A percentile compares a stretch with the other conserved stretches of the same genome.
Conservation (phyloP, 495 filamentous ascomycete species). For the Xylaria telfairii region DNA sequence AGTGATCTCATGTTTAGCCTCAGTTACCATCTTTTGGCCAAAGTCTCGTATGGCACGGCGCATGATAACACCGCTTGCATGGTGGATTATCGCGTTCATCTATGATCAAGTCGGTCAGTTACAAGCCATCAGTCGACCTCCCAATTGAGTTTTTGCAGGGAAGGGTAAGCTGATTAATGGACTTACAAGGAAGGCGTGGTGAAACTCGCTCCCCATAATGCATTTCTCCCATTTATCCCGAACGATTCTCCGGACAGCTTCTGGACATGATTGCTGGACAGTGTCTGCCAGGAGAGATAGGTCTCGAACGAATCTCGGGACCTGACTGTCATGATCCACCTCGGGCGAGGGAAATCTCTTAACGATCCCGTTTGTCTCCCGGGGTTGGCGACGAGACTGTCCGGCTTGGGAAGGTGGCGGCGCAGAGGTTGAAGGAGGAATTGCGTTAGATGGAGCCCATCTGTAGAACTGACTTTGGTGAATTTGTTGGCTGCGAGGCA, state of each 20-base stretch:
- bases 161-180: neutral
- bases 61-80: constrained; percentile 44
- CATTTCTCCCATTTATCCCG: constrained; percentile 58
- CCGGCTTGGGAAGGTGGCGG: neutral
- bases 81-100: constrained; percentile 56
- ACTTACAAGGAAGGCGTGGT: constrained; percentile 57
- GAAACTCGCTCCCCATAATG: constrained; percentile 57
- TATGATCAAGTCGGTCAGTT: constrained; percentile 30
- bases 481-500: neutral
- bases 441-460: neutral
- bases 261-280: constrained; percentile 50
- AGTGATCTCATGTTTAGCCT: constrained; percentile 48
- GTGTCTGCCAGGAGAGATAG: constrained; percentile 49
- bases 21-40: constrained; percentile 51
- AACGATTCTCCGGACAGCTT: constrained; percentile 51
- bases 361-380: neutral
- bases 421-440: neutral
- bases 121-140: neutral
- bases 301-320: constrained; percentile 50
- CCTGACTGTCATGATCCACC: constrained; percentile 42
- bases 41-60: constrained; percentile 52
- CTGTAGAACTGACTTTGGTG: neutral
- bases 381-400: neutral
- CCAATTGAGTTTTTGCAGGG: neutral
- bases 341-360: constrained; percentile 50